A percentile compares a stretch with the other conserved stretches of the same genome.
phyloP scores from a whole-genome alignment of 2,329 filamentous ascomycete genomes.

The Arthrobotrys musiformis region DNA sequence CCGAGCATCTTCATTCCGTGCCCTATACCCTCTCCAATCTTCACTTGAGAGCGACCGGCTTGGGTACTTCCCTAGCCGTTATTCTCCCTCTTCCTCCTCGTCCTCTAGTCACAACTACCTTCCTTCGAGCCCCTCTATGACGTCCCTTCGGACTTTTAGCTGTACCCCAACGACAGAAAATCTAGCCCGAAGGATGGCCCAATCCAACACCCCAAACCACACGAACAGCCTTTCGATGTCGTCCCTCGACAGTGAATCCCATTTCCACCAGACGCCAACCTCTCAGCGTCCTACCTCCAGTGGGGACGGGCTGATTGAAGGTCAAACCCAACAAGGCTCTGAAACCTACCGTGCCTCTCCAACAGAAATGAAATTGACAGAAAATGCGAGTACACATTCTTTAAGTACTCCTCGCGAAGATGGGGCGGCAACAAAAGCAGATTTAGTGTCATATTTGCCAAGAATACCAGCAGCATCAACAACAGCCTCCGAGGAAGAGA shows the following conservation, averaged over 20 bases:
- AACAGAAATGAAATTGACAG: background rate
- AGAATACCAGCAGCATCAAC: constrained; percentile 35
- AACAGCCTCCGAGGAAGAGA: constrained; percentile 25
- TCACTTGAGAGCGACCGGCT: background rate
- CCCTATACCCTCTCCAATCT: background rate
- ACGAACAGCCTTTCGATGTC: background rate
- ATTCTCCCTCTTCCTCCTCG: background rate
- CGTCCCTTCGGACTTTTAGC: constrained; percentile 21
- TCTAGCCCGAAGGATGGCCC: constrained; percentile 38
- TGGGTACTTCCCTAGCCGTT: background rate
- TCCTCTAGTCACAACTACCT: background rate
- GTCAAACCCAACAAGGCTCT: background rate
- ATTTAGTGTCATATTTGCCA: constrained; percentile 41
- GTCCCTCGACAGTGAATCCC: constrained; percentile 10
- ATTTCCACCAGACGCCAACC: background rate
- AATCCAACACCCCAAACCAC: constrained; percentile 1
- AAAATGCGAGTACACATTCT: constrained; percentile 16
- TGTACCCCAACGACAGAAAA: constrained; percentile 51
- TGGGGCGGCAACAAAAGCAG: background rate
- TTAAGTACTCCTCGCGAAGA: constrained; percentile 14
- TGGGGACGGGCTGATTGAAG: constrained; percentile 21
- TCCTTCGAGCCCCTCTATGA: constrained; percentile 1
- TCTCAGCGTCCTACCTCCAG: background rate
- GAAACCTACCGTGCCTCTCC: background rate
- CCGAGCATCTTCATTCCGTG: constrained; percentile 20